Conservation (phyloP, 2,329 filamentous ascomycete species). For the Dactylellina haptotyla region DNA sequence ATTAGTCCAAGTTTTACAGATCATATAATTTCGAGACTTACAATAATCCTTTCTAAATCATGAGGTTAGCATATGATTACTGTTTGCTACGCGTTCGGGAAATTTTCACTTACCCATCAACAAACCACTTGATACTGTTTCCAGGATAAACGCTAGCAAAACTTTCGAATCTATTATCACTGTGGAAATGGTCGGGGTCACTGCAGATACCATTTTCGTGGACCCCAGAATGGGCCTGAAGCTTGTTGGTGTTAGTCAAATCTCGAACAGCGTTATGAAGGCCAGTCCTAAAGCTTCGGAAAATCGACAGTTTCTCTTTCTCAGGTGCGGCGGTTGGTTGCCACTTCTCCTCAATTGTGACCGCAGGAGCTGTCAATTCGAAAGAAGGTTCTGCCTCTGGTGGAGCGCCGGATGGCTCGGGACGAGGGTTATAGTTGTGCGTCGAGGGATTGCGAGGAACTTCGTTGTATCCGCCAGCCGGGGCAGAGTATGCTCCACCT, state of each 20-base stretch:
- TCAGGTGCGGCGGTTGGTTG: conserved; percentile 41
- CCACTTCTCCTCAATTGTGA: conserved; percentile 20
- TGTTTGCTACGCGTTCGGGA: neutral
- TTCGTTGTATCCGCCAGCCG: conserved; percentile 16
- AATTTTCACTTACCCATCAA: conserved; percentile 80
- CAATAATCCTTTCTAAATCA: conserved; percentile 50
- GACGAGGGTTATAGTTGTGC: conserved; percentile 34
- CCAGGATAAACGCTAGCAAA: conserved; percentile 79
- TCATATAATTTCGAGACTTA: conserved; percentile 1
- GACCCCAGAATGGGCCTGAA: conserved; percentile 60
- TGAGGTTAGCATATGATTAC: neutral
- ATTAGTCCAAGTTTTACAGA: neutral
- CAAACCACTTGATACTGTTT: conserved; percentile 84
- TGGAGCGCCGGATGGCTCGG: conserved; percentile 41
- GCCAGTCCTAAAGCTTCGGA: conserved; percentile 31
- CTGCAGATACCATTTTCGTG: conserved; percentile 61
- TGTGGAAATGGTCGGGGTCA: conserved; percentile 45
- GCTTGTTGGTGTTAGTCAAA: conserved; percentile 20
- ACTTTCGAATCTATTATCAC: conserved; percentile 68
- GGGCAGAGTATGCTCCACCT: conserved; percentile 23
- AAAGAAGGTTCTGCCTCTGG: conserved; percentile 45
- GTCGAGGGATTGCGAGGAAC: conserved; percentile 45
- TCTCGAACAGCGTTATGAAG: conserved; percentile 40
- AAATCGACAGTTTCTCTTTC: conserved; percentile 37
- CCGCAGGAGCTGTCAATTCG: conserved; percentile 7